These are phyloP conservation scores for Flaveria linearis DNA, from an alignment of 129 eudicot species.

Conservation along the genomic window DNA sequence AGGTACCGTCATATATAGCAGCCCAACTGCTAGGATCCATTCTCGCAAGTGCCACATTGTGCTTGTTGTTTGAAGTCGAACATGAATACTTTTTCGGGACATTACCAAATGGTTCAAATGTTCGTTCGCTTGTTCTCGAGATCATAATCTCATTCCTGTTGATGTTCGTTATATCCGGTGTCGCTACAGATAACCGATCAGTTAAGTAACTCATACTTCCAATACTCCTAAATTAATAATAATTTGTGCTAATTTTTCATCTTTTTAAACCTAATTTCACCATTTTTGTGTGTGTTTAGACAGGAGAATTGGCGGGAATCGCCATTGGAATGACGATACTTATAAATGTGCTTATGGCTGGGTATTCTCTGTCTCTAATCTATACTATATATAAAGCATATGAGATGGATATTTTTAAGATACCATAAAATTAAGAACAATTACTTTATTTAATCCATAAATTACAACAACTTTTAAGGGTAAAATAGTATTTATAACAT, in stretches of 20 bases:
- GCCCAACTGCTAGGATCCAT: slow-evolving; percentile 62
- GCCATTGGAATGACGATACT: slow-evolving; percentile 67
- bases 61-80: slow-evolving; percentile 37
- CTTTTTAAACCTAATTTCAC: not conserved
- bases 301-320: slow-evolving; percentile 74
- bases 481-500: no score
- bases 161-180: slow-evolving; percentile 74
- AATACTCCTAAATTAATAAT: not conserved
- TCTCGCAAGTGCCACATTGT: slow-evolving; percentile 57
- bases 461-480: no score
- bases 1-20: slow-evolving; percentile 59
- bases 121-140: slow-evolving; percentile 49
- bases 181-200: slow-evolving; percentile 61
- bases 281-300: slow-evolving; percentile 30
- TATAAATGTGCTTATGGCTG: slow-evolving; percentile 52
- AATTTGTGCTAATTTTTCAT: not conserved
- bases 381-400: no score
- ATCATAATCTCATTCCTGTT: slow-evolving; percentile 52
- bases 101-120: slow-evolving; percentile 43
- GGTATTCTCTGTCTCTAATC: slow-evolving; percentile 28
- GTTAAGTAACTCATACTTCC: slow-evolving; percentile 37
- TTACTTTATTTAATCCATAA: no score
- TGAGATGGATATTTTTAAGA: no score
- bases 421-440: no score
- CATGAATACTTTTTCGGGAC: slow-evolving; percentile 55